Evolutionary conservation across 176 grass and related monocot genomes (phyloP), one percentile per base, ranked within the genome.

Genomic region (Ananas comosus): DNA sequence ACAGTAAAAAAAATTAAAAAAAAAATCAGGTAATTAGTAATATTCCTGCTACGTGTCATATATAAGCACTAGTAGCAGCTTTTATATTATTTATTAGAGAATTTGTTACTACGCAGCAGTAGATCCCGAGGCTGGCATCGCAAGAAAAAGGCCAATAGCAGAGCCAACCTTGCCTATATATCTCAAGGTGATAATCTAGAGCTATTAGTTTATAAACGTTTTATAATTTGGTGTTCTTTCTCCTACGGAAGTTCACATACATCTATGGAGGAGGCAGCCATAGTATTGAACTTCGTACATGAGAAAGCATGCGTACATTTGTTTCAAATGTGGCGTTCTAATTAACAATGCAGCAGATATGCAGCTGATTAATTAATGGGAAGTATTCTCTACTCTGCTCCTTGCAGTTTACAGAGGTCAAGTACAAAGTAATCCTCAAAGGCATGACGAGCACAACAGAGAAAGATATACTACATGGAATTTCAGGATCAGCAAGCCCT

Each of bases 141-240:
- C 65, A 67, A 49, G 76, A 58, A 96, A 76, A 67, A 96, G 79
- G 73, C 75, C 87, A 48, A 75, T 90, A 65, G 72, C 88, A 1
- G 92, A 96, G 65, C 88, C 92, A 48, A 92, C 92, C 49, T 64
- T 87, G 73, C 88, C 92, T 9, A 77, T 96, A 80, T 87, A 87
- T 33, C 85, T 96, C 67, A 96, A 96, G 92, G 92, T 89, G 87
- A 74, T 66, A 21, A 9, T 72, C 11, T 29, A 48, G n/a, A 23
- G 21, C 14, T n/a, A 53, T 42, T 13, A 70, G 18, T 21, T 50
- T 74, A 17, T 42, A 64, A 61, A 50, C 33, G 13, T 13, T 63
- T 18, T 48, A 9, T 14, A 8, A 10, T 9, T 59, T 21, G 54
- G 19, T 18, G 9, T 22, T 61, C 5, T 61, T 61, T 61, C 12